These are phyloP conservation scores for Gymnopilus dilepis DNA, from an alignment of 768 basidiomycete species.

Conservation along the genomic window DNA sequence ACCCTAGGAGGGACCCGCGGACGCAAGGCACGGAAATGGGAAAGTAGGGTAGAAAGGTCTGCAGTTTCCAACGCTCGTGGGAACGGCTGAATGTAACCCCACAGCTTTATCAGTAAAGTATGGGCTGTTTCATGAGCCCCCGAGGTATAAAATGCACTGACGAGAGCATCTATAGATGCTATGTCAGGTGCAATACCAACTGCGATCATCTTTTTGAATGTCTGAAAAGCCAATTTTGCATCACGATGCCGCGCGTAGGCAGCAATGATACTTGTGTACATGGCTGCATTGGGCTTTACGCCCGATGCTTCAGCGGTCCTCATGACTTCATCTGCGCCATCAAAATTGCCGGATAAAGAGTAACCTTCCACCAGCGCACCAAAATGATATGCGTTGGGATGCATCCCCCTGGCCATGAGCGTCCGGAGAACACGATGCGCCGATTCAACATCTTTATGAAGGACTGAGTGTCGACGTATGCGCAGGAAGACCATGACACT, in stretches of 20 bases:
- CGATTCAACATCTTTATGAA: slow-evolving; percentile 52
- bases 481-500: slow-evolving; percentile 62
- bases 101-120: slow-evolving; percentile 60
- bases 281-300: slow-evolving; percentile 61
- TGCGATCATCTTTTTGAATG: slow-evolving; percentile 68
- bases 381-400: slow-evolving; percentile 75
- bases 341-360: slow-evolving; percentile 59
- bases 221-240: slow-evolving; percentile 54
- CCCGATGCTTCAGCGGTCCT: slow-evolving; percentile 53
- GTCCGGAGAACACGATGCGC: slow-evolving; percentile 60
- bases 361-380: slow-evolving; percentile 81
- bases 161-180: slow-evolving; percentile 71
- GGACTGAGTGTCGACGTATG: slow-evolving; percentile 63
- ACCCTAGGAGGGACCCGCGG: slow-evolving; percentile 2
- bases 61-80: slow-evolving; percentile 52
- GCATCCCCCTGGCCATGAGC: slow-evolving; percentile 71
- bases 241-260: slow-evolving; percentile 69
- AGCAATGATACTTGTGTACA: slow-evolving; percentile 80
- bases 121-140: slow-evolving; percentile 58
- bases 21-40: slow-evolving; percentile 52
- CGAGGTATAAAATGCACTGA: slow-evolving; percentile 66
- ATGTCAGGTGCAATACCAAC: slow-evolving; percentile 72
- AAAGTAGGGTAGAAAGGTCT: slow-evolving; percentile 50
- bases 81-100: slow-evolving; percentile 68
- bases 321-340: slow-evolving; percentile 61